Base-by-base conservation (phyloP, 2,329 filamentous ascomycete genomes). In the Cephalotrichum gorgonifer region DNA sequence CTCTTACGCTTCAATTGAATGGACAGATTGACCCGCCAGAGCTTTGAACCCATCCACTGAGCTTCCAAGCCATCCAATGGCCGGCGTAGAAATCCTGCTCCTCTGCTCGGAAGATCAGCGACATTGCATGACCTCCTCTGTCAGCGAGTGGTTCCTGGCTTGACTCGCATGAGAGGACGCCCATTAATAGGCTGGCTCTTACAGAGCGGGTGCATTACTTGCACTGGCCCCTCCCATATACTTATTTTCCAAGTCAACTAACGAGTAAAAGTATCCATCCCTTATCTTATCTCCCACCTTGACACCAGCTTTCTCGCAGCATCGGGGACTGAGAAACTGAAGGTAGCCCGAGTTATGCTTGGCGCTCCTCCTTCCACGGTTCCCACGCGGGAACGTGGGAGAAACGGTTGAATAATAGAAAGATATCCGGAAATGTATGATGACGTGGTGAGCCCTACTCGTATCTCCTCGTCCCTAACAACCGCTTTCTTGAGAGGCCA, bases 381-480 rank as follows among this genome's bases (percentile, higher is more conserved):
- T 20, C n/a, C 22, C 35, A 22, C 35, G 9, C 33, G 35, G 35
- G 17, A 11, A 17, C 17, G 6, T 9, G 35, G n/a, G 39, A 25
- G 44, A 12, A 25, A 39, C 8, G 31, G 44, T 28, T 22, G 22
- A 25, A n/a, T n/a, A n/a, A n/a, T 33, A 15, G 27, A 26, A 27
- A 27, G n/a, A 20, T 20, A 17, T 15, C 26, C 35, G 35, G 26
- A 6, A 20, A 35, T 48, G 46, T 38, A 48, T 38, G 38, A 43
- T 48, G 46, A 48, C 46, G 46, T 48, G 38, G 23, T 33, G 38
- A 31, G 20, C 26, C 38, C 38, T 23, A n/a, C n/a, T n/a, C n/a
- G n/a, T n/a, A 33, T 31, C 17, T n/a, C 26, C 25, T 17, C 33
- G 38, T 38, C 22, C 26, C 22, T 41, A 33, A 47, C 25, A 47